These are phyloP conservation scores for Hansenula sp. DNA, from an alignment of 1,139 yeast species.

Conservation along the genomic window DNA sequence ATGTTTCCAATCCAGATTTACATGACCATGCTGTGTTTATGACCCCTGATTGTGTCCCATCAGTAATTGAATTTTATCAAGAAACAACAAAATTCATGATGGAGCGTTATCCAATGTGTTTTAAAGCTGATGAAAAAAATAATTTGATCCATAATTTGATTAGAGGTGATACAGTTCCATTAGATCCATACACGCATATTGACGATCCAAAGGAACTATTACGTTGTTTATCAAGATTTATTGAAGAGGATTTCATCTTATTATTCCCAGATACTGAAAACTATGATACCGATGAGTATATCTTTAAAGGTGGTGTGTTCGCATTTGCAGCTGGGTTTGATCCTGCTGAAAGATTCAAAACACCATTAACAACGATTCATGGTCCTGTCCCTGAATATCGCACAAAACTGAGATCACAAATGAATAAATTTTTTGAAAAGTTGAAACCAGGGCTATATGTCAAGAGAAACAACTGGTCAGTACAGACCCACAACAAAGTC, in stretches of 20 bases:
- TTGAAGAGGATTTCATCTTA: slow-evolving; percentile 69
- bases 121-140: slow-evolving; percentile 26
- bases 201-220: slow-evolving; percentile 32
- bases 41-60: slow-evolving; percentile 33
- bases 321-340: slow-evolving; percentile 77
- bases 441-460: slow-evolving; percentile 60
- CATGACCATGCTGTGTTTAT: slow-evolving; percentile 21
- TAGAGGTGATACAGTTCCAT: slow-evolving; percentile 37
- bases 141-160: slow-evolving; percentile 39
- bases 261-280: slow-evolving; percentile 46
- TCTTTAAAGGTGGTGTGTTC: slow-evolving; percentile 59
- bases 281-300: slow-evolving; percentile 52
- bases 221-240: slow-evolving; percentile 38
- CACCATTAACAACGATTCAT: slow-evolving; percentile 55
- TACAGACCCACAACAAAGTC: slow-evolving; percentile 67
- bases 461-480: slow-evolving; percentile 74
- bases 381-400: slow-evolving; percentile 70
- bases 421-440: slow-evolving; percentile 71
- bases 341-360: slow-evolving; percentile 52
- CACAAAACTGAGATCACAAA: slow-evolving; percentile 60
- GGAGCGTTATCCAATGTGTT: slow-evolving; percentile 59
- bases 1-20: slow-evolving; percentile 35
- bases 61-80: slow-evolving; percentile 56
- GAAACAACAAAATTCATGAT: slow-evolving; percentile 43
- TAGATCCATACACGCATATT: slow-evolving; percentile 15